Base-by-base conservation (phyloP, 2,329 filamentous ascomycete genomes). In the Paramyrothecium sp. region DNA sequence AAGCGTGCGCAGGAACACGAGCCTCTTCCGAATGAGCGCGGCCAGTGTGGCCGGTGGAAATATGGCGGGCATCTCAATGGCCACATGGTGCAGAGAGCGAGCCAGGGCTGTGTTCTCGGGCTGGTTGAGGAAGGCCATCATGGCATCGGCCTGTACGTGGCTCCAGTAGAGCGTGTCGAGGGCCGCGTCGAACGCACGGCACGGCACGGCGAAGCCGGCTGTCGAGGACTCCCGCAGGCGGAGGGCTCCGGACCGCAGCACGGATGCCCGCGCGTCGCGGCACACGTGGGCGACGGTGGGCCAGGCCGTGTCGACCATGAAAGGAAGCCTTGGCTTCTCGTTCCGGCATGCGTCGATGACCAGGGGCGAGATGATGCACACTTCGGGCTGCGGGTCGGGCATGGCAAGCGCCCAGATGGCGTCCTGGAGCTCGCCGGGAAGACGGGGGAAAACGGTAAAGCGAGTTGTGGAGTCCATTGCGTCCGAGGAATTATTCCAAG, bases 301-400 rank as follows among this genome's bases (percentile, higher is more conserved):
- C 13, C 53, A 57, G 3, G 47, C 56, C 38, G 30, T 22, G 19
- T 57, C 56, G 33, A 57, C 56, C 22, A 38, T 54, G 3, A 57
- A 49, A n/a, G 52, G 56, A 46, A 44, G 48, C 17, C 21, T 13
- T 12, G 56, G 56, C 4, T 53, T 49, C 23, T 33, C 20, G 50
- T 38, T 22, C 11, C 38, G 38, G 13, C 38, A 7, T 11, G 38
- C 22, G 1, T 54, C 19, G 19, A 57, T 16, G 33, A 19, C 50
- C n/a, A 33, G 7, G 16, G 56, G 56, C 56, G 51, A 57, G 34
- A 38, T 22, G 3, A 57, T 46, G 17, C 51, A 54, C 10, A 57
- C 34, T 38, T 57, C 56, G 5, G 52, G 12, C 47, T 57, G 34
- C 11, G 53, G 51, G 21, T 57, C 52, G 30, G 50, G 44, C 3